Percentiles rank a stretch among this genome's conserved stretches.
Conservation (phyloP, 495 filamentous ascomycete genomes). For the Evernia prunastri region DNA sequence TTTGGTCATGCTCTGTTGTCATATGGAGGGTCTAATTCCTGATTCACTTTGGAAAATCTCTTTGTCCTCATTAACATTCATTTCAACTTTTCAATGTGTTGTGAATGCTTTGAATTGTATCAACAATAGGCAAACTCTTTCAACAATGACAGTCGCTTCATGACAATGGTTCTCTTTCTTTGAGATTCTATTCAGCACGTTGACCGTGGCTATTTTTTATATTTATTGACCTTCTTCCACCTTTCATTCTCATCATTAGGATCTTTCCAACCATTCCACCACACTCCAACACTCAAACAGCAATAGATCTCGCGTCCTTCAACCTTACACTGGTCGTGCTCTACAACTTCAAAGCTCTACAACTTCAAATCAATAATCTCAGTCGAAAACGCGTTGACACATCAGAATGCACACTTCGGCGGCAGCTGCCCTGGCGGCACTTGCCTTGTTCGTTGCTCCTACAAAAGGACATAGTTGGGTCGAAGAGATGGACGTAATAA, state of each 20-base stretch:
- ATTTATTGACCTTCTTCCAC: background rate
- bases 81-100: conserved; percentile 4
- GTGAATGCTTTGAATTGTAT: background rate
- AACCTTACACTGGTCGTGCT: conserved; percentile 13
- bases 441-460: conserved; percentile 35
- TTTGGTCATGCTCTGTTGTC: background rate
- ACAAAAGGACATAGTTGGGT: conserved; percentile 68
- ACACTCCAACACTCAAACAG: background rate
- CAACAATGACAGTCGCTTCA: background rate
- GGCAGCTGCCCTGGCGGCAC: conserved; percentile 24
- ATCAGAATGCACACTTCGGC: conserved; percentile 16
- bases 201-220: conserved; percentile 12
- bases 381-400: background rate
- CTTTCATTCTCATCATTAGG: background rate
- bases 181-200: conserved; percentile 15
- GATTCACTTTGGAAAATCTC: background rate
- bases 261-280: conserved; percentile 1
- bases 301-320: background rate
- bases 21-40: background rate
- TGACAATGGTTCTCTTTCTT: conserved; percentile 9
- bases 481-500: conserved; percentile 63
- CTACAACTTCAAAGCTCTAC: too few species aligned
- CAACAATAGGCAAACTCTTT: conserved; percentile 6
- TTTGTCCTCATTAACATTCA: conserved; percentile 6
- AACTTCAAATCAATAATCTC: background rate